Conservation (phyloP, 2,329 filamentous ascomycete genomes). For the Chaetothyriales sp. region DNA sequence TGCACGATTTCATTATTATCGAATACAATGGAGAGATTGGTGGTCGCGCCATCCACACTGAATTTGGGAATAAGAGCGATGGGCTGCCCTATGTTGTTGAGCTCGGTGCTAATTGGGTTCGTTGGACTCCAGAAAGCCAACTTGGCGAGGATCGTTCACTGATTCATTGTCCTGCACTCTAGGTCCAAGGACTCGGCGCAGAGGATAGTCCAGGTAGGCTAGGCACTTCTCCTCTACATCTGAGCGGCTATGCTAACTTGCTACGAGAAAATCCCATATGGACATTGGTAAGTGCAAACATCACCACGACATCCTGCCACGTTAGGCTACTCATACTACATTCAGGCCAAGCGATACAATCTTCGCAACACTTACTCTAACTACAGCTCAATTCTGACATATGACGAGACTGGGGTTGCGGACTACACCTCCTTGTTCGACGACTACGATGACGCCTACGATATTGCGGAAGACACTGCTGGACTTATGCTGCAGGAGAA, state of each 20-base stretch:
- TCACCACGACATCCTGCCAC: slow-evolving; percentile 14
- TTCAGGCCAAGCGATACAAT: slow-evolving; percentile 42
- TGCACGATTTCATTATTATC: slow-evolving; percentile 51
- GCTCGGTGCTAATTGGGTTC: slow-evolving; percentile 54
- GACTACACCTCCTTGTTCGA: slow-evolving; percentile 41
- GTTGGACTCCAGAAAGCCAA: not conserved
- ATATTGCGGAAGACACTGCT: slow-evolving; percentile 37
- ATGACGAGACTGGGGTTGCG: slow-evolving; percentile 42
- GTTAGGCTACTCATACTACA: not conserved
- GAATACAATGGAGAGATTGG: slow-evolving; percentile 51
- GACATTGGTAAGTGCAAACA: slow-evolving; percentile 27
- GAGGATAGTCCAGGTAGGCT: slow-evolving; percentile 23
- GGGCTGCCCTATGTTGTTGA: slow-evolving; percentile 47
- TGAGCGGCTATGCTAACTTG: too few species aligned
- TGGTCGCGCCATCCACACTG: slow-evolving; percentile 45
- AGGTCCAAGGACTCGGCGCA: slow-evolving; percentile 32
- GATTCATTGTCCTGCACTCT: not conserved
- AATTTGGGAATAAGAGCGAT: slow-evolving; percentile 40
- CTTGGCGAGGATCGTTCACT: slow-evolving; percentile 11
- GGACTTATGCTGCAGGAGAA: slow-evolving; percentile 46
- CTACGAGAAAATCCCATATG: slow-evolving; percentile 43
- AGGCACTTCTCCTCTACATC: too few species aligned
- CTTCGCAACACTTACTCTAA: slow-evolving; percentile 46
- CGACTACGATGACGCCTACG: slow-evolving; percentile 36
- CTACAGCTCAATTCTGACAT: slow-evolving; percentile 45